These are phyloP conservation scores for Gaultheria prostrata DNA, from an alignment of 148 eudicot genomes.

Conservation along the genomic window DNA sequence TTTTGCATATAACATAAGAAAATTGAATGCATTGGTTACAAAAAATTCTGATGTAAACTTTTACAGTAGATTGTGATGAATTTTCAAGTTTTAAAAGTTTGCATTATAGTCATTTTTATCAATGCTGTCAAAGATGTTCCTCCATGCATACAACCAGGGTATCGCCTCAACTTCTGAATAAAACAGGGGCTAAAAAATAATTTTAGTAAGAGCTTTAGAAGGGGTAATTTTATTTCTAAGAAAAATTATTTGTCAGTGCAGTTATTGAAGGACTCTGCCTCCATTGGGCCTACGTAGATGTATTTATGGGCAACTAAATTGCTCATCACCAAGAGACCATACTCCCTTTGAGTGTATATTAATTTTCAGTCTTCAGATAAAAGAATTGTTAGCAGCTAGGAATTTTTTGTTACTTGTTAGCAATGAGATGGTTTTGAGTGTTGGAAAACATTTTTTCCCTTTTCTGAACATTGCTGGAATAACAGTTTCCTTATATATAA, in stretches of 20 bases:
- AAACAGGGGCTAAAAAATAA: background rate
- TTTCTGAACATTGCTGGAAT: background rate
- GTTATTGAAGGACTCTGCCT: background rate
- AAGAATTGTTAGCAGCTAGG: background rate
- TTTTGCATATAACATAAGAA: background rate
- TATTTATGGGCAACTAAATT: background rate
- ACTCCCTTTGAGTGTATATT: background rate
- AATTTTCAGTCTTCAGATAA: background rate
- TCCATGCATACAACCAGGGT: background rate
- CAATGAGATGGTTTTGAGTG: background rate
- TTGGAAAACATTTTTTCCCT: background rate
- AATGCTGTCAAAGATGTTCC: background rate
- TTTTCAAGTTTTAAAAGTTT: background rate
- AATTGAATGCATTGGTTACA: background rate
- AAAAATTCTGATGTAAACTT: background rate
- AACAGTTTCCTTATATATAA: background rate
- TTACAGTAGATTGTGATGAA: background rate
- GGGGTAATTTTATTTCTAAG: background rate
- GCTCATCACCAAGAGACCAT: background rate
- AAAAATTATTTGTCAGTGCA: background rate
- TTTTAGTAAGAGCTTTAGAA: background rate
- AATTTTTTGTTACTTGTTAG: background rate
- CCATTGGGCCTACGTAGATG: background rate
- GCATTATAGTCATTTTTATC: background rate
- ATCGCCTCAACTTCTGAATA: background rate